These are phyloP conservation scores for Pichia sp. DNA, from an alignment of 1,139 yeast genomes.

Conservation along the genomic window DNA sequence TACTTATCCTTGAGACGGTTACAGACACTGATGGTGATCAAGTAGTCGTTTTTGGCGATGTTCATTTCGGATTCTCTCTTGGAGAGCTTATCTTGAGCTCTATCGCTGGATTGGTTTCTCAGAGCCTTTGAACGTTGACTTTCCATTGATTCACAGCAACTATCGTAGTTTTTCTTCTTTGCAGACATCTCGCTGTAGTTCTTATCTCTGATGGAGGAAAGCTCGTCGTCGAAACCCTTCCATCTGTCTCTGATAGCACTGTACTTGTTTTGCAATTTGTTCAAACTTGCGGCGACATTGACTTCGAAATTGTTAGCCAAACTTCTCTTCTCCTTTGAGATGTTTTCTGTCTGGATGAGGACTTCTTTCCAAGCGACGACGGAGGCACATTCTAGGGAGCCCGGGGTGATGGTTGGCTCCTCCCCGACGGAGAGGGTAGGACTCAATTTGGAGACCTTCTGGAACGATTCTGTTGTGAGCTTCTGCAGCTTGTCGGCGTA, in stretches of 20 bases:
- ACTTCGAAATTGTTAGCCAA: slow-evolving; percentile 62
- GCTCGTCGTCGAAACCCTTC: slow-evolving; percentile 55
- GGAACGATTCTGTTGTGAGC: slow-evolving; percentile 68
- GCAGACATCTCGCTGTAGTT: slow-evolving; percentile 67
- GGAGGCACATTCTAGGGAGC: slow-evolving; percentile 90
- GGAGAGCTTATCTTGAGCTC: slow-evolving; percentile 53
- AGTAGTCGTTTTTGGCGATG: slow-evolving; percentile 75
- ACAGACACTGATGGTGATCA: slow-evolving; percentile 78
- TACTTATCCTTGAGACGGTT: slow-evolving; percentile 92
- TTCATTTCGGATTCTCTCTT: slow-evolving; percentile 83
- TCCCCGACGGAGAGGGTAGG: slow-evolving; percentile 86
- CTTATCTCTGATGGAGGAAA: slow-evolving; percentile 56
- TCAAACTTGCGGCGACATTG: slow-evolving; percentile 64
- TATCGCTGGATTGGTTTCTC: slow-evolving; percentile 50
- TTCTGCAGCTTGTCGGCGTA: slow-evolving; percentile 68
- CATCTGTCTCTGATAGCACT: slow-evolving; percentile 56
- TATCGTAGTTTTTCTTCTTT: slow-evolving; percentile 74
- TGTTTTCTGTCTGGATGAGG: slow-evolving; percentile 77
- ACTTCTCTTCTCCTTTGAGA: slow-evolving; percentile 64
- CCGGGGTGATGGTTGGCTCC: slow-evolving; percentile 88
- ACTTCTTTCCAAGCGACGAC: slow-evolving; percentile 94
- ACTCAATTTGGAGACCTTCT: slow-evolving; percentile 69
- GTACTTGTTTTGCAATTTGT: slow-evolving; percentile 52
- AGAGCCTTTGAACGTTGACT: slow-evolving; percentile 71
- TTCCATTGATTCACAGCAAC: slow-evolving; percentile 80